Base-by-base conservation (phyloP, 805 yeast genomes). In the Hanseniaspora nectarophila region DNA sequence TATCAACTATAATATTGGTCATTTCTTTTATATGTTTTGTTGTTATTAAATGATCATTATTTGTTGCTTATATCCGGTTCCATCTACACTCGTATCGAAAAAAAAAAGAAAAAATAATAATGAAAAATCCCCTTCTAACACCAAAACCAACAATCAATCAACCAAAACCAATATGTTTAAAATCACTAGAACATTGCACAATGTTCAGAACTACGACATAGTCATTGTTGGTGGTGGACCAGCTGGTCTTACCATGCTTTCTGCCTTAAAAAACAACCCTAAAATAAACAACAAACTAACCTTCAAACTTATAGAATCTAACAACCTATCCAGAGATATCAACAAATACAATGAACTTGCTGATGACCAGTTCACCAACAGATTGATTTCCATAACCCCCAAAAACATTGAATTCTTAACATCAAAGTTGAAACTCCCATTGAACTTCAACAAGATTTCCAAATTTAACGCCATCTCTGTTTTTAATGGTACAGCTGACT, bases 201-300 rank as follows among this genome's bases (percentile, higher is more conserved):
- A 21, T 21, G 40, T 20, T 5, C 40, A 37, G 26, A 26, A 37
- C 13, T 37, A 37, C 16, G 40, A 90, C 65, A 77, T 92, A 20
- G 81, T 86, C 7, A 84, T 92, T 51, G 84, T 92, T 34, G 98
- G 98, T 34, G 97, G 95, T 7, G 98, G 98, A 0, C 96, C 97
- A 1, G 97, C 97, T 0, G 98, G 98, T 0, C 69, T 92, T 53
- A 82, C 95, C 1, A 69, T 92, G 34, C 81, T 92, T 5, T 76
- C 95, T 0, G 94, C 95, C 1, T 21, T 49, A n/a, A 49, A 42
- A 23, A 29, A 37, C 15, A 49, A 34, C 32, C 29, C 43, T 2
- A 63, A 72, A 20, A 76, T 95, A 4, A 70, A 67, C 28, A 70
- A 76, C 46, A 29, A 42, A 29, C 73, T 87, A 42, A 72, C 73